Percentiles rank a stretch among this genome's conserved stretches.
Evolutionary conservation across 1,284 basidiomycete species (phyloP).

Genomic region (Ustilago crameri): DNA sequence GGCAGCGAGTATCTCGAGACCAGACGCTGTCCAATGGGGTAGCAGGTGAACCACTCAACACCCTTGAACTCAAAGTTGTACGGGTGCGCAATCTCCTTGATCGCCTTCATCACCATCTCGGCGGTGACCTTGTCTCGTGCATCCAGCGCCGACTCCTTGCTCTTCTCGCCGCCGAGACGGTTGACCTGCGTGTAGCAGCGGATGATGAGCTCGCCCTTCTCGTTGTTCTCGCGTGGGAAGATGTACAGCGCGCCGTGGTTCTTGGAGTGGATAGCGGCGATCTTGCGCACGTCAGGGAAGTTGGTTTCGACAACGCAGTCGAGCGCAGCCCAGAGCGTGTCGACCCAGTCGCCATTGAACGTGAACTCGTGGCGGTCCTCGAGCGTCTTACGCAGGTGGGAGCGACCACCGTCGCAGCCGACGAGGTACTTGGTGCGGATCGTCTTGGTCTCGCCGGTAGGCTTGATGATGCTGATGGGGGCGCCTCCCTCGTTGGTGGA

Average conservation of each 20-base stretch:
- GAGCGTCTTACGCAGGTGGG: conserved; percentile 66
- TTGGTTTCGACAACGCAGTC: conserved; percentile 65
- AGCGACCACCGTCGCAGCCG: conserved; percentile 69
- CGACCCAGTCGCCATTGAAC: conserved; percentile 63
- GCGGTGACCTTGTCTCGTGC: conserved; percentile 65
- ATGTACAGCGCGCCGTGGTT: conserved; percentile 67
- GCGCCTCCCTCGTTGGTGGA: conserved; percentile 55
- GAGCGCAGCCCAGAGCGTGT: conserved; percentile 64
- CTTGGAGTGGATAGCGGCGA: conserved; percentile 64
- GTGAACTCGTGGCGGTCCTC: conserved; percentile 54
- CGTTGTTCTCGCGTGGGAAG: conserved; percentile 68
- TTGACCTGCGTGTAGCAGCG: conserved; percentile 68
- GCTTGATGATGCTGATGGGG: conserved; percentile 57
- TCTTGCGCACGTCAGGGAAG: conserved; percentile 65
- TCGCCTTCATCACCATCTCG: conserved; percentile 68
- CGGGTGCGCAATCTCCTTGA: conserved; percentile 69
- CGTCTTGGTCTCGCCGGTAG: conserved; percentile 60
- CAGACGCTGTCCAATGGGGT: conserved; percentile 65
- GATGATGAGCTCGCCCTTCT: conserved; percentile 67
- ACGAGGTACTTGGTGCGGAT: conserved; percentile 69
- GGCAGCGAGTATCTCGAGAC: conserved; percentile 58
- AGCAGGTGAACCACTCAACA: conserved; percentile 69
- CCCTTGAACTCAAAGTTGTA: conserved; percentile 69
- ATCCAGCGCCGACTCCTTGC: conserved; percentile 53
- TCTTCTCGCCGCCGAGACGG: conserved; percentile 58